A percentile compares a stretch with the other conserved stretches of the same genome.
Evolutionary conservation across 257 asterid species (phyloP).

Genomic region (Rehmannia glutinosa): DNA sequence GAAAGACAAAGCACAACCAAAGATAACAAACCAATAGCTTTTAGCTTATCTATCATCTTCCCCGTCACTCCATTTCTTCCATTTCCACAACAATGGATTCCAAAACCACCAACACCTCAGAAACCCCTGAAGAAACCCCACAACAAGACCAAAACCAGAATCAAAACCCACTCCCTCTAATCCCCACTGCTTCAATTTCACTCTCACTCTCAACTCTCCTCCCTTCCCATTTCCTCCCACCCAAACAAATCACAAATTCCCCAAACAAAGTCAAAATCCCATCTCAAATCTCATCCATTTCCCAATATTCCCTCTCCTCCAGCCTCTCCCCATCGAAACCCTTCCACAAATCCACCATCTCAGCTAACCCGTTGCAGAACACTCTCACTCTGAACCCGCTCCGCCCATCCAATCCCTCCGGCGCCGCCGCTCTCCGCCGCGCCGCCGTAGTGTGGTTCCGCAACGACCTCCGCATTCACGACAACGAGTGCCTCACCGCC

Average conservation of each 20-base stretch:
- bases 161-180: conserved; percentile 16
- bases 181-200: conserved; percentile 71
- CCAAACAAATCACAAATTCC: conserved; percentile 44
- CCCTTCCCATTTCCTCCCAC: conserved; percentile 73
- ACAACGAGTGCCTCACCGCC: conserved; percentile 76
- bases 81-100: conserved; percentile 27
- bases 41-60: conserved; percentile 21
- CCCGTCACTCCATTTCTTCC: background rate
- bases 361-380: conserved; percentile 61
- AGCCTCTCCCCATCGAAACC: conserved; percentile 37
- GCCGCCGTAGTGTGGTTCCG: conserved; percentile 94
- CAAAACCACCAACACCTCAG: background rate
- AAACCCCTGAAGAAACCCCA: conserved; percentile 25
- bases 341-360: conserved; percentile 43
- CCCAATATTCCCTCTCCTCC: conserved; percentile 51
- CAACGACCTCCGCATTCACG: conserved; percentile 92
- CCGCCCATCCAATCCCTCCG: conserved; percentile 79
- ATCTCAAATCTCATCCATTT: conserved; percentile 65
- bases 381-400: conserved; percentile 51
- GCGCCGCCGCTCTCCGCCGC: conserved; percentile 61
- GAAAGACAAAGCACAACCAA: background rate
- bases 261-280: conserved; percentile 71
- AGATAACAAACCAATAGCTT: background rate
- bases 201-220: conserved; percentile 72
- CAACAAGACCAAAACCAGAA: conserved; percentile 14